phyloP scores from a whole-genome alignment of 2,329 filamentous ascomycete species.

The Colletotrichum incanum region DNA sequence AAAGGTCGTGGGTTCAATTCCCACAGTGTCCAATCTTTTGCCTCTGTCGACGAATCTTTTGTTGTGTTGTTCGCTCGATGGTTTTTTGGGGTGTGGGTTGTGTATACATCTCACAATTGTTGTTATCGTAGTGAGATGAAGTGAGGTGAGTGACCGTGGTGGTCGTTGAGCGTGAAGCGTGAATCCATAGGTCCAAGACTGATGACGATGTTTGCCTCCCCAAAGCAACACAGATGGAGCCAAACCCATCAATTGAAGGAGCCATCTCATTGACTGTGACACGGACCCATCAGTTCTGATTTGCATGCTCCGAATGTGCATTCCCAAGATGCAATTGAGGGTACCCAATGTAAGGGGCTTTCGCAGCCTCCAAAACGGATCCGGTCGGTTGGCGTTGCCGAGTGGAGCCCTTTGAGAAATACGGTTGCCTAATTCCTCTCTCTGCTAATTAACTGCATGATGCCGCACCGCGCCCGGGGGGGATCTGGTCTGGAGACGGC shows the following conservation, averaged over 20 bases:
- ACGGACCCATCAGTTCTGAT: too few species aligned
- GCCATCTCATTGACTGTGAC: too few species aligned
- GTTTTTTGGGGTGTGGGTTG: too few species aligned
- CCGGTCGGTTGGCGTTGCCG: conserved; percentile 1
- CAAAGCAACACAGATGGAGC: too few species aligned
- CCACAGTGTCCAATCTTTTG: conserved; percentile 34
- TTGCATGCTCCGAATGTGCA: too few species aligned
- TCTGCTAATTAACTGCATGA: background rate
- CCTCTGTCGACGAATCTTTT: rapidly evolving
- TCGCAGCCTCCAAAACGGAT: background rate
- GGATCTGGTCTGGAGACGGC: background rate
- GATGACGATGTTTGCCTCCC: too few species aligned
- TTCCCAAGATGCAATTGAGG: background rate
- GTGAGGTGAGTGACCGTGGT: background rate
- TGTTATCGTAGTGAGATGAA: too few species aligned
- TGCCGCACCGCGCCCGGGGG: background rate
- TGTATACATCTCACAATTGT: background rate
- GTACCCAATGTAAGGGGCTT: background rate
- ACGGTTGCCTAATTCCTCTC: conserved; percentile 18
- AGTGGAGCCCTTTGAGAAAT: conserved; percentile 4
- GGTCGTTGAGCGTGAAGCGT: background rate
- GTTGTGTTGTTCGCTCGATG: too few species aligned
- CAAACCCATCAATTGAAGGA: background rate
- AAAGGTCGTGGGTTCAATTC: conserved; percentile 44
- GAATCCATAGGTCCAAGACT: too few species aligned